Base-by-base conservation (phyloP, 352 stramenopile species). In the Phytophthora meadii region DNA sequence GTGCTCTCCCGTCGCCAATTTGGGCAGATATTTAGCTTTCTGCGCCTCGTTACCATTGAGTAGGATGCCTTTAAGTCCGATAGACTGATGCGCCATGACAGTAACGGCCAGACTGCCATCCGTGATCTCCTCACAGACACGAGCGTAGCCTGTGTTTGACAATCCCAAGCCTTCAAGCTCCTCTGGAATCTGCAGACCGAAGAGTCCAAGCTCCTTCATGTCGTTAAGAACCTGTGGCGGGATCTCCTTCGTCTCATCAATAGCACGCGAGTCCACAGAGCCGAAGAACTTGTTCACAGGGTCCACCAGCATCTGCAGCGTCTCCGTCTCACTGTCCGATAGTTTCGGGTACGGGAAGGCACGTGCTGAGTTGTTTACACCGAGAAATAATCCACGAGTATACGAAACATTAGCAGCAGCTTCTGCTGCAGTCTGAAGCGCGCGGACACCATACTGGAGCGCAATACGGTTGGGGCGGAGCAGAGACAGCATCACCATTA, bases 1-100 rank as follows among this genome's bases (percentile, higher is more conserved):
- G 68, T 95, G 79, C 68, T 95, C 87, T 25, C 87, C 87, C 17
- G 84, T 92, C n/a, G 89, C 90, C n/a, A 97, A 76, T 59, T 94
- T 95, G 12, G 90, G 89, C 34, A 97, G 65, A 75, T 97, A 97
- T 68, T 97, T 94, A 41, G 79, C 72, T 81, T 97, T 90, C 69
- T 94, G 89, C 44, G 59, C 73, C 15, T 89, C 74, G 58, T 92
- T 97, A 48, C 89, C 89, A 64, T 93, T 93, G 50, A 97, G 86
- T 68, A 97, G 34, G 42, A 97, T 95, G 25, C 89, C 87, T 72
- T 95, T 95, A 37, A 95, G 73, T 5, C 89, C 89, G 25, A 97
- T 97, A 28, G 87, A 95, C 72, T 95, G 87, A 57, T 95, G 87
- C 5, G 89, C 86, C 86, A 96, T 94, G 69, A 96, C 79, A 36